Evolutionary conservation across 1,284 basidiomycete genomes (phyloP), one percentile per base, ranked within the genome.

Genomic region (Melampsora americana): DNA sequence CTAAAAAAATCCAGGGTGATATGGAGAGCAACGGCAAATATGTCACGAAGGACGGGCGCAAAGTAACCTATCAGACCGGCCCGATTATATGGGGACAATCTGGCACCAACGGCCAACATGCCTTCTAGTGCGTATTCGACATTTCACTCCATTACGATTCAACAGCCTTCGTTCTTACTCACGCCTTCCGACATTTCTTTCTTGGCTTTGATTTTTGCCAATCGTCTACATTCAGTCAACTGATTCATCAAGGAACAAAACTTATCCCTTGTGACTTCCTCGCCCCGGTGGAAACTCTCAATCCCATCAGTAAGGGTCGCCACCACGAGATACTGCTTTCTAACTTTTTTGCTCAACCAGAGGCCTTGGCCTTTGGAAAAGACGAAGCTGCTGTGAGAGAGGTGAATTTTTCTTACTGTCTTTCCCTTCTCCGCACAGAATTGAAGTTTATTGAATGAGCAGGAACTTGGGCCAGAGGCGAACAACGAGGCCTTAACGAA

Each of bases 11-110:
- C 66, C 69, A 87, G 86, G 95, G 95, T 64, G 95, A 99, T 85
- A 99, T 99, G 95, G 95, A 99, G 85, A 96, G 93, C 28, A 98
- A 99, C 84, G 95, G 95, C 78, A 99, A 99, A 86, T 92, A 89
- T 78, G 87, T 97, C 79, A 97, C 95, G 81, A 99, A 98, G 86
- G 87, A 89, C 79, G 95, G 95, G 26, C 87, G 92, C 79, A 90
- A 91, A 69, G 95, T 99, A 26, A 85, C 92, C 85, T 99, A 98
- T 85, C 90, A 99, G 86, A 99, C 95, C 69, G 96, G 95, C 60
- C 95, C 95, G 5, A 97, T 99, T 85, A 92, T 98, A 83, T 98
- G 96, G 95, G 96, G 95, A 79, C 95, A 95, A 32, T 90, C 92
- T 0, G 96, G 95, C 69, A 98, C 96, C 70, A 98, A 98, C 84